Conservation (phyloP, 1,284 basidiomycete genomes). For the Cryptococcus hybrid region DNA sequence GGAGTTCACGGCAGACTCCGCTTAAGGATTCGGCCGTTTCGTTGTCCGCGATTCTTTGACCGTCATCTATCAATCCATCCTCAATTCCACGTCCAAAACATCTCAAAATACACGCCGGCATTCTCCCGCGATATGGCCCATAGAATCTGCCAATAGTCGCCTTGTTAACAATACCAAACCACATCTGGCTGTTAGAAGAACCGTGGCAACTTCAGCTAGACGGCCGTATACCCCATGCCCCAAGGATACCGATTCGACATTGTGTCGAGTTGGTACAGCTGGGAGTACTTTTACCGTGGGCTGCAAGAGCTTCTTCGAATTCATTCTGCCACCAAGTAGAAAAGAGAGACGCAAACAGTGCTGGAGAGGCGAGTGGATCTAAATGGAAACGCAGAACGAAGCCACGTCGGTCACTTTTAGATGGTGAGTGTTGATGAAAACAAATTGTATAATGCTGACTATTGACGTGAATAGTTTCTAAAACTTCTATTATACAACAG, state of each 20-base stretch:
- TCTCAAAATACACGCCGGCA: too few relatives aligned
- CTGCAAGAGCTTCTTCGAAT: background rate
- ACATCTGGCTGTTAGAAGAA: too few relatives aligned
- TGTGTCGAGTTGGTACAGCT: slow-evolving; percentile 6
- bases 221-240: slow-evolving; percentile 3
- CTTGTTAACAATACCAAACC: too few relatives aligned
- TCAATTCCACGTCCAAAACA: too few relatives aligned
- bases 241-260: slow-evolving; percentile 10
- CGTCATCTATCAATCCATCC: too few relatives aligned
- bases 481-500: background rate
- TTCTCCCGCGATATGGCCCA: too few relatives aligned
- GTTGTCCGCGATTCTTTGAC: too few relatives aligned
- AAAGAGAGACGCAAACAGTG: background rate
- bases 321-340: background rate
- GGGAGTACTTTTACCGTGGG: slow-evolving; percentile 8
- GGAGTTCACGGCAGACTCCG: too few relatives aligned
- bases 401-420: background rate
- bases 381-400: background rate
- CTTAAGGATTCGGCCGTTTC: too few relatives aligned
- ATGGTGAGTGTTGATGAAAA: too few relatives aligned
- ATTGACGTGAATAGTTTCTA: background rate
- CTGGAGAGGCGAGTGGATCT: background rate
- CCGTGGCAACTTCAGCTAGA: too few relatives aligned
- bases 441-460: background rate
- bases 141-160: too few relatives aligned